Percentiles rank a stretch among this genome's conserved stretches.
Evolutionary conservation across 1,284 basidiomycete species (phyloP).

Genomic region (Leccinum subrobustum): DNA sequence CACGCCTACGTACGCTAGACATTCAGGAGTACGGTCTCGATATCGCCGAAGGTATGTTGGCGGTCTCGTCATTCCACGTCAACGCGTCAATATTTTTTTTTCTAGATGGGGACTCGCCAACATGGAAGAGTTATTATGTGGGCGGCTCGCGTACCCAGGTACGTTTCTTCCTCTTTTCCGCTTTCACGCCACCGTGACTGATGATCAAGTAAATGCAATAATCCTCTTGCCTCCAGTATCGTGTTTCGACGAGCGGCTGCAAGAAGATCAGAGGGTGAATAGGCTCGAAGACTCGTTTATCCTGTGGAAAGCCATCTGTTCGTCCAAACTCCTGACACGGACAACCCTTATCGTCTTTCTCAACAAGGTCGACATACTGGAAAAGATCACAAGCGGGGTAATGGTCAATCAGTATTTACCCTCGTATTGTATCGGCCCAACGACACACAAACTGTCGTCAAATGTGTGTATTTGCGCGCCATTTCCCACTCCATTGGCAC

Average conservation of each 20-base stretch:
- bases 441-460: constrained; percentile 38
- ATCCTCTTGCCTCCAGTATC: constrained; percentile 70
- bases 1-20: constrained; percentile 89
- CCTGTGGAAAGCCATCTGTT: constrained; percentile 61
- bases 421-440: constrained; percentile 64
- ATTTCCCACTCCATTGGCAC: neutral
- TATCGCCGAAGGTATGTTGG: constrained; percentile 42
- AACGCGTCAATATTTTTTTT: neutral
- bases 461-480: constrained; percentile 37
- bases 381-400: constrained; percentile 58
- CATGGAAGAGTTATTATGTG: constrained; percentile 55
- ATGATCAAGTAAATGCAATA: constrained; percentile 64
- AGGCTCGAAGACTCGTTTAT: constrained; percentile 64
- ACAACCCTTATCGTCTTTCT: constrained; percentile 64
- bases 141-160: constrained; percentile 58
- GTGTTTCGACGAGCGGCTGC: constrained; percentile 68
- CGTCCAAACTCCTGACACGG: constrained; percentile 51
- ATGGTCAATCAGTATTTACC: constrained; percentile 54
- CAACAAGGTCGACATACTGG: constrained; percentile 63
- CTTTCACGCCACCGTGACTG: constrained; percentile 4
- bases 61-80: neutral
- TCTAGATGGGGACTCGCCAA: constrained; percentile 33
- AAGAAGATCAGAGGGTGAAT: constrained; percentile 60
- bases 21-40: constrained; percentile 57
- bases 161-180: constrained; percentile 19